Percentiles rank a stretch among this genome's conserved stretches.
Evolutionary conservation across 768 basidiomycete species (phyloP).

Genomic region (Dacryopinax primogenitus): DNA sequence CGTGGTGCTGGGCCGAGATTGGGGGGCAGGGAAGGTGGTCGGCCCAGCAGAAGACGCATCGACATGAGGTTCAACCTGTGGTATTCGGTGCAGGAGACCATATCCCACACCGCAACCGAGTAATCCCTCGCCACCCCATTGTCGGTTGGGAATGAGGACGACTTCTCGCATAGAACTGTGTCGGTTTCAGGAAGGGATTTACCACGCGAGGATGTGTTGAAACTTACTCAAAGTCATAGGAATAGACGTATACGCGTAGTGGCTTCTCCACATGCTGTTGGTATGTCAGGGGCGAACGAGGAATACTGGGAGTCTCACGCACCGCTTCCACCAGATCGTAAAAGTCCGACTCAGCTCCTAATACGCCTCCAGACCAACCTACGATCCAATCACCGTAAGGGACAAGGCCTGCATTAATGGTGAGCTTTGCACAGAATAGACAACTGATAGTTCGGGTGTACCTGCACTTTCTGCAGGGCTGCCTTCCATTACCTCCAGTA

Average conservation of each 20-base stretch:
- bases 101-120: conserved; percentile 94
- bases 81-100: conserved; percentile 86
- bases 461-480: conserved; percentile 85
- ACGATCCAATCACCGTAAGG: conserved; percentile 70
- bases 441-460: conserved; percentile 15
- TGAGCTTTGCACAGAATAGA: background rate
- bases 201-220: conserved; percentile 11
- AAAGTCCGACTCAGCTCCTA: conserved; percentile 87
- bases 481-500: conserved; percentile 90
- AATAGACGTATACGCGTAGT: conserved; percentile 88
- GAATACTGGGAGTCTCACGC: conserved; percentile 24
- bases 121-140: conserved; percentile 95
- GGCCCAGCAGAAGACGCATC: background rate
- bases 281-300: background rate
- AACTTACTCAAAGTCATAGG: conserved; percentile 87
- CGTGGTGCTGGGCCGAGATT: background rate
- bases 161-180: conserved; percentile 79
- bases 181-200: conserved; percentile 1
- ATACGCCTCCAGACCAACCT: conserved; percentile 90
- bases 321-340: conserved; percentile 91
- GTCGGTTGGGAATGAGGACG: conserved; percentile 85
- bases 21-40: background rate
- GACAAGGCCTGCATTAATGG: conserved; percentile 51
- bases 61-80: conserved; percentile 30
- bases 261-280: conserved; percentile 88